Percentiles rank a stretch among this genome's conserved stretches.
These are phyloP conservation scores for Aquilaria malaccensis DNA, from an alignment of 345 rosid genomes.

Conservation along the genomic window DNA sequence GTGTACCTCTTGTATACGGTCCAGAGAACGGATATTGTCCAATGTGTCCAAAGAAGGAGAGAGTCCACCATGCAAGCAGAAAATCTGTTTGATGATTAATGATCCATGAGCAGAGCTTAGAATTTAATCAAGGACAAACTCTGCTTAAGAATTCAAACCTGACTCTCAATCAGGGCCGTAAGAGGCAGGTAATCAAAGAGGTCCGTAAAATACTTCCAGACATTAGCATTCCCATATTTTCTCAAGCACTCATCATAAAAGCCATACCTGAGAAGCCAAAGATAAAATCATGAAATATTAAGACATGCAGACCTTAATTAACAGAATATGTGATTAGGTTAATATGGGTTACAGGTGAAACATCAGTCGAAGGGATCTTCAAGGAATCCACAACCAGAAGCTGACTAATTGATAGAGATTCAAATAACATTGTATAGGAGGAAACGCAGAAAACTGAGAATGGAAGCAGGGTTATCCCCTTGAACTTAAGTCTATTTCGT, in stretches of 20 bases:
- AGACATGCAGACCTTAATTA: neutral
- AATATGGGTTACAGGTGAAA: no score
- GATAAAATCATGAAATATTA: neutral
- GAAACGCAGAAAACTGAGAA: no score
- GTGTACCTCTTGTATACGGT: slow-evolving; percentile 81
- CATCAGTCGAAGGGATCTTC: no score
- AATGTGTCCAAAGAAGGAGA: slow-evolving; percentile 84
- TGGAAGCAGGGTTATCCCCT: no score
- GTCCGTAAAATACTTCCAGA: slow-evolving; percentile 57
- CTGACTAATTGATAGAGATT: no score
- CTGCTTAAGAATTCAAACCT: slow-evolving; percentile 28
- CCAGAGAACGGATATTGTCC: slow-evolving; percentile 75
- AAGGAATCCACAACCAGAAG: no score
- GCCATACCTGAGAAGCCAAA: slow-evolving; percentile 41
- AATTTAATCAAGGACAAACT: neutral
- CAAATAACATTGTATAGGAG: no score
- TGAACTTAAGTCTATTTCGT: no score
- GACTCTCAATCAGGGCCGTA: slow-evolving; percentile 55
- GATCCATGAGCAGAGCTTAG: slow-evolving; percentile 11
- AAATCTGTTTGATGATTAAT: slow-evolving; percentile 24
- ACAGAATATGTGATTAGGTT: no score
- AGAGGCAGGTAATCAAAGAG: slow-evolving; percentile 57
- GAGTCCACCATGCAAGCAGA: slow-evolving; percentile 91
- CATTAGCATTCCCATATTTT: slow-evolving; percentile 61
- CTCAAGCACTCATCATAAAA: slow-evolving; percentile 61